Evolutionary conservation across 768 basidiomycete genomes (phyloP).

Genomic region (Artomyces pyxidatus): DNA sequence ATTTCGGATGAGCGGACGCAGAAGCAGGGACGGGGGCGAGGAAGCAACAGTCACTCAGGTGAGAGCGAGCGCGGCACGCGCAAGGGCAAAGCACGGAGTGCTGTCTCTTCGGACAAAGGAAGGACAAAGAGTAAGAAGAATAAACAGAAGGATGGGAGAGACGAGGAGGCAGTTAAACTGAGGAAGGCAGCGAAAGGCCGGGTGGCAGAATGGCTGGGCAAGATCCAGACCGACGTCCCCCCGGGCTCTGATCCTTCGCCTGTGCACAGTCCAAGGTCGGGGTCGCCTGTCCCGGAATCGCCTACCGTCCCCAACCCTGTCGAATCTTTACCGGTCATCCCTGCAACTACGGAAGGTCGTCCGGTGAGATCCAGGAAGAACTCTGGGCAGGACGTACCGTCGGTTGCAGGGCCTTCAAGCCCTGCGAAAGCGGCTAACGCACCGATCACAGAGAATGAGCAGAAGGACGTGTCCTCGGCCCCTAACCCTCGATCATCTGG

Average conservation of each 20-base stretch:
- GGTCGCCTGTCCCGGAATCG: not conserved
- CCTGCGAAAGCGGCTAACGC: not conserved
- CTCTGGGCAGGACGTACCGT: not conserved
- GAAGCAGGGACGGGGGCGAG: constrained; percentile 10
- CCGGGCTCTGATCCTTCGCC: constrained; percentile 20
- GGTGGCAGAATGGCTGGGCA: constrained; percentile 73
- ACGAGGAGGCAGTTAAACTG: constrained; percentile 30
- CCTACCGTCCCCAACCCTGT: not conserved
- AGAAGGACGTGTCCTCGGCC: constrained; percentile 24
- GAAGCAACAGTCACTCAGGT: constrained; percentile 4
- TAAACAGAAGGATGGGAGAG: constrained; percentile 17
- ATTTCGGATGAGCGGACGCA: constrained; percentile 13
- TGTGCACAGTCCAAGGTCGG: constrained; percentile 1
- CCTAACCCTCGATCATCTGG: constrained; percentile 74
- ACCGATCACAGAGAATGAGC: constrained; percentile 4
- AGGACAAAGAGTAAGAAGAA: constrained; percentile 20
- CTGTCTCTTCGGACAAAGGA: constrained; percentile 4
- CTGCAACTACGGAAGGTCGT: not conserved
- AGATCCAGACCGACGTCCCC: constrained; percentile 49
- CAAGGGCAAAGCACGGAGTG: constrained; percentile 11
- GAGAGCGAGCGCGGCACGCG: constrained; percentile 14
- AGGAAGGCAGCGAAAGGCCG: constrained; percentile 52
- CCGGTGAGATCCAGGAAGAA: no score
- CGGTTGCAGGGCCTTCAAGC: no score
- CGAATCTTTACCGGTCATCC: not conserved